Evolutionary conservation across 163 green algal genomes (phyloP).

Genomic region (Scenedesmus sp.): DNA sequence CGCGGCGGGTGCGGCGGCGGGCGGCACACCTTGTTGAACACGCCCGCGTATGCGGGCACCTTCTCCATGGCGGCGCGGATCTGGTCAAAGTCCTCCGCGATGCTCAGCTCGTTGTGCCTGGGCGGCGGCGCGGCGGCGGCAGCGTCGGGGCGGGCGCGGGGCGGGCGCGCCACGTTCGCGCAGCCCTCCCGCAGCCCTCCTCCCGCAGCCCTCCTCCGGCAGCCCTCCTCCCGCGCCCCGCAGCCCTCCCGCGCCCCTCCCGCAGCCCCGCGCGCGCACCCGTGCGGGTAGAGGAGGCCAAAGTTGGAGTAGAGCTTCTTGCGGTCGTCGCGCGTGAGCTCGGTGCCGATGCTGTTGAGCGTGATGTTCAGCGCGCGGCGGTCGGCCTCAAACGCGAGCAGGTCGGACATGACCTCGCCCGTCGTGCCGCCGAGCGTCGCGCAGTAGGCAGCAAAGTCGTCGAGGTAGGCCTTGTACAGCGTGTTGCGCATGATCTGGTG

Average conservation of each 20-base stretch:
- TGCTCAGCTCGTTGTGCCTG: constrained; percentile 86
- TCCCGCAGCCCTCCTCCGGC: too few species aligned
- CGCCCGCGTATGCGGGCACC: constrained; percentile 87
- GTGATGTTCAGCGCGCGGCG: constrained; percentile 98
- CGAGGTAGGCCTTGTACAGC: constrained; percentile 94
- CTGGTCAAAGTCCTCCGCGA: constrained; percentile 97
- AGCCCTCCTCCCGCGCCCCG: too few species aligned
- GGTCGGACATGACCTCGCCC: constrained; percentile 88
- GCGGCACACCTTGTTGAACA: constrained; percentile 88
- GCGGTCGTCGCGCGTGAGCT: constrained; percentile 96
- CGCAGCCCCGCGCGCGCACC: too few species aligned
- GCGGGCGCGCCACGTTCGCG: too few species aligned
- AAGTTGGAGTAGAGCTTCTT: constrained; percentile 96
- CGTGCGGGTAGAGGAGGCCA: constrained; percentile 94
- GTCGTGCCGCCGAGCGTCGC: constrained; percentile 87
- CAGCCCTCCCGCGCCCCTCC: too few species aligned
- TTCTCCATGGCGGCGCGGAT: constrained; percentile 95
- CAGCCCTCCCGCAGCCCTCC: too few species aligned
- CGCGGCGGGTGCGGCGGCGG: too few species aligned
- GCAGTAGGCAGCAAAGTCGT: constrained; percentile 92
- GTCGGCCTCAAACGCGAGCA: constrained; percentile 98
- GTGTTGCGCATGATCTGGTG: constrained; percentile 48
- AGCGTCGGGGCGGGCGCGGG: too few species aligned
- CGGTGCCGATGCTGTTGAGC: constrained; percentile 97
- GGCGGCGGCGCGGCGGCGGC: too few species aligned